These are phyloP conservation scores for Suillus ampliporus DNA, from an alignment of 768 basidiomycete species.

Conservation along the genomic window DNA sequence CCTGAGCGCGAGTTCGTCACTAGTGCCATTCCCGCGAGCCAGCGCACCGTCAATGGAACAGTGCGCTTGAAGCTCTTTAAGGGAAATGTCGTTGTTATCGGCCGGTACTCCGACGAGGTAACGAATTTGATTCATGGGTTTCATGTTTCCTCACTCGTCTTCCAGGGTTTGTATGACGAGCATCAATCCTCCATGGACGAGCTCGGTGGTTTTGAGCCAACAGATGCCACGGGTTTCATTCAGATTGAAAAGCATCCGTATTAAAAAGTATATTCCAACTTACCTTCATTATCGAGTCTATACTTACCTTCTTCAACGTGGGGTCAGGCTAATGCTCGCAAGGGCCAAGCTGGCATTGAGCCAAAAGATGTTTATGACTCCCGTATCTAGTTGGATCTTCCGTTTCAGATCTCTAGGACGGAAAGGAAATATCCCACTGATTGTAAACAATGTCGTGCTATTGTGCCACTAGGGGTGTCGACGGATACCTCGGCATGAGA, in stretches of 20 bases:
- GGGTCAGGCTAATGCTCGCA: conserved; percentile 84
- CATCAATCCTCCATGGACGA: conserved; percentile 98
- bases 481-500: too few relatives aligned
- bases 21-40: conserved; percentile 88
- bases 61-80: conserved; percentile 93
- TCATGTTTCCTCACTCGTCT: conserved; percentile 3
- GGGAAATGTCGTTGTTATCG: conserved; percentile 94
- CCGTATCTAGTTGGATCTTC: too few relatives aligned
- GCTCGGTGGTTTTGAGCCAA: conserved; percentile 96
- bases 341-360: conserved; percentile 79
- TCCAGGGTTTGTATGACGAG: conserved; percentile 91
- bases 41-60: conserved; percentile 93
- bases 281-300: conserved; percentile 1
- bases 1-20: conserved; percentile 96
- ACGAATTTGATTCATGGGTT: conserved; percentile 22
- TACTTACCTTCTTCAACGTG: conserved; percentile 52
- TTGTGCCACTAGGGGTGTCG: too few relatives aligned
- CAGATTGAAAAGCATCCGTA: conserved; percentile 96
- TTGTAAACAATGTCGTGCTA: background rate
- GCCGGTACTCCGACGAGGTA: conserved; percentile 86
- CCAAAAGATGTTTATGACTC: too few relatives aligned
- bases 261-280: conserved; percentile 78
- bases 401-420: too few relatives aligned
- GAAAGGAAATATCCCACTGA: too few relatives aligned
- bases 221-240: conserved; percentile 98